Evolutionary conservation across 441 rosid species (phyloP), one percentile per base, ranked within the genome.

Genomic region (Daphne laureola): DNA sequence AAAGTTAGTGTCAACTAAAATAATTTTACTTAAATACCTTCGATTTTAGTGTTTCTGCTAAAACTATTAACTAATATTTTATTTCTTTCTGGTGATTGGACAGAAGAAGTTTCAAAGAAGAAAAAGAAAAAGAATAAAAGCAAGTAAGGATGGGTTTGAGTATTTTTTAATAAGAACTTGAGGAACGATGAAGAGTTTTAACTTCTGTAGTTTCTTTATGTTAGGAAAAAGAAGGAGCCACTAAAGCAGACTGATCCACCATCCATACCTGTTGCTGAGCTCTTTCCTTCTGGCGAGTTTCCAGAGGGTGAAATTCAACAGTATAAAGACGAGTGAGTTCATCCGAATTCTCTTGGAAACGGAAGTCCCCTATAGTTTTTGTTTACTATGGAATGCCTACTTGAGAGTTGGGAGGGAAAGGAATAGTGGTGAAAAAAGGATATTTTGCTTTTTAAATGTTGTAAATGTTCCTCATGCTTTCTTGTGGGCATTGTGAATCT

Each of bases 291-390:
- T 56, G 90, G 86, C 26, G 96, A 90, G 48, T 93, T 90, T 71
- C 99, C 96, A 38, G 95, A 87, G 79, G 99, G 99, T 67, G 97
- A 87, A 90, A 82, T 85, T 70, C 95, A 93, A 53, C 89, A 90
- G 53, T 87, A 85, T 68, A 87, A 83, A 71, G 98, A 89, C 41
- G 90, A 92, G 97, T 86, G 67, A 84, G 98, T 77, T 25, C 46
- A n/a, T 43, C 17, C 13, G 31, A 35, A 35, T 23, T 51, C 18
- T 23, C 7, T 43, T 31, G 1, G 9, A 31, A 31, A 31, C 36
- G 9, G 36, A 4, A 5, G 36, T 27, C 1, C 12, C 26, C 36
- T 35, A 1, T 26, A 2, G 18, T 23, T 23, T 45, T 38, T 23
- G 15, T 64, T 57, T 13, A 48, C 23, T 15, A 21, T 27, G 35